Evolutionary conservation across 371 early-diverging fungal genomes (phyloP).

Genomic region (Blakeslea trispora): DNA sequence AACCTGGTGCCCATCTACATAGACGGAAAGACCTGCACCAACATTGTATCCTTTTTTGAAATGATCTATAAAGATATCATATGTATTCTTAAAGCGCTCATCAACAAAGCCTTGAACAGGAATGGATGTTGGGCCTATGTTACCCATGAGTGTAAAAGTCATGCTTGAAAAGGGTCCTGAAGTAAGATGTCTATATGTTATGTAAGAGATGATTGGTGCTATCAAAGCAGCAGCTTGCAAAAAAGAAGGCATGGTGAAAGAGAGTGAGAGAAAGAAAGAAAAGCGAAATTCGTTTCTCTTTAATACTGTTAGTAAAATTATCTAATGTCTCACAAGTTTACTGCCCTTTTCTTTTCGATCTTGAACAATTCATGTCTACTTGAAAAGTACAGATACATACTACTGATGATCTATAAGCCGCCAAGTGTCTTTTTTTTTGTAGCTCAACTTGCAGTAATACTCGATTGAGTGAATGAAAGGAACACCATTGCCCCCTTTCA

Average conservation of each 20-base stretch:
- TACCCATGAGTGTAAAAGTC: neutral
- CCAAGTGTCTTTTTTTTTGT: no score
- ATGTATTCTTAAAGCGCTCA: slow-evolving; percentile 31
- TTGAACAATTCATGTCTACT: no score
- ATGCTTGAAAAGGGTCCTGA: neutral
- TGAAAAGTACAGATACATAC: no score
- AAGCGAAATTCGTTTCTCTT: no score
- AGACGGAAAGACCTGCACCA: slow-evolving; percentile 56
- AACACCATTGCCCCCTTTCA: no score
- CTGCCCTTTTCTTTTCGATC: no score
- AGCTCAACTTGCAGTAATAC: no score
- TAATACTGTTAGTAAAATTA: no score
- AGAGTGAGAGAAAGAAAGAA: neutral
- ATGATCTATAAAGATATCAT: slow-evolving; percentile 35
- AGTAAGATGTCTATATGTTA: neutral
- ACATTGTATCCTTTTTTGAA: slow-evolving; percentile 46
- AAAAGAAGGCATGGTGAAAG: neutral
- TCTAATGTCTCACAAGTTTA: no score
- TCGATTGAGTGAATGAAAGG: no score
- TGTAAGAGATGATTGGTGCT: neutral
- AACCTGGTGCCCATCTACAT: slow-evolving; percentile 59
- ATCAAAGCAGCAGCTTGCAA: neutral
- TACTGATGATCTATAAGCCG: no score
- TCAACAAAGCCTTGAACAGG: slow-evolving; percentile 27
- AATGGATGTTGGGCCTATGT: slow-evolving; percentile 7